Conservation (phyloP, 164 flowering plant genomes). For the Brasenia schreberi region DNA sequence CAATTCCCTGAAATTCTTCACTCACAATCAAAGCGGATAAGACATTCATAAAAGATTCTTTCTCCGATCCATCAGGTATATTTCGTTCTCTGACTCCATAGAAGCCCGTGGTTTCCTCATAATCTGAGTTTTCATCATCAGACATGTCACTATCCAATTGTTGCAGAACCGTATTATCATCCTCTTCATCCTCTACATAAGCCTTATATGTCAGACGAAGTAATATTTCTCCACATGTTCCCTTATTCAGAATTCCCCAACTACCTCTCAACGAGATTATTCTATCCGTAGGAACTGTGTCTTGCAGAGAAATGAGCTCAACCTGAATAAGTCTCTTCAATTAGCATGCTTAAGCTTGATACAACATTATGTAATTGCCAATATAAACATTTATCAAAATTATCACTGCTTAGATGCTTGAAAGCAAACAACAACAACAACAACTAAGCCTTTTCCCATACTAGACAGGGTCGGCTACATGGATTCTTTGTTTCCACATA, state of each 20-base stretch:
- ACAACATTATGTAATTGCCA: too few relatives aligned
- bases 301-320: slow-evolving; percentile 73
- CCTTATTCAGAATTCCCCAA: slow-evolving; percentile 55
- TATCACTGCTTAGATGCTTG: not conserved
- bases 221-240: slow-evolving; percentile 67
- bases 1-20: slow-evolving; percentile 94
- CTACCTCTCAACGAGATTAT: slow-evolving; percentile 60
- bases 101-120: slow-evolving; percentile 28
- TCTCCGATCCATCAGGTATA: slow-evolving; percentile 24
- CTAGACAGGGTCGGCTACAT: too few relatives aligned
- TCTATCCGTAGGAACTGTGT: slow-evolving; percentile 89
- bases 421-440: not conserved
- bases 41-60: slow-evolving; percentile 84
- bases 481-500: too few relatives aligned
- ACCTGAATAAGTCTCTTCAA: slow-evolving; percentile 30
- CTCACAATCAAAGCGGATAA: slow-evolving; percentile 83
- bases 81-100: slow-evolving; percentile 15
- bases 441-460: too few relatives aligned
- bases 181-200: slow-evolving; percentile 98
- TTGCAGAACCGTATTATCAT: slow-evolving; percentile 32
- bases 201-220: slow-evolving; percentile 90
- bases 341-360: too few relatives aligned
- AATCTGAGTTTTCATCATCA: slow-evolving; percentile 64
- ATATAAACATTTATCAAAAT: not conserved
- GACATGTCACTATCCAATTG: slow-evolving; percentile 37